Base-by-base conservation (phyloP, 1,139 yeast species). In the Wickerhamiella infanticola region DNA sequence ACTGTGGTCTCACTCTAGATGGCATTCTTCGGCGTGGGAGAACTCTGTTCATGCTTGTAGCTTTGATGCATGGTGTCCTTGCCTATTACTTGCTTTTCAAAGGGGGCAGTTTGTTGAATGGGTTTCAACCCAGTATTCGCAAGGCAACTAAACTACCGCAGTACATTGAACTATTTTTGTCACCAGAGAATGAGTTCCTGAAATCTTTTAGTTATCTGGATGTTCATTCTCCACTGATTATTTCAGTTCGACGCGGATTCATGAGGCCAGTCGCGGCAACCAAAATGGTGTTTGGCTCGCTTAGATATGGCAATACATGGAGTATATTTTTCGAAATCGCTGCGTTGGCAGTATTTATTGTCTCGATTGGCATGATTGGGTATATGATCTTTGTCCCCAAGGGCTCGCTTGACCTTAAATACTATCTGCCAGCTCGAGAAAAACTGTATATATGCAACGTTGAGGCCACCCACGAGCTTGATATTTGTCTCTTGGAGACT, bases 401-500 rank as follows among this genome's bases (percentile, higher is more conserved):
- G 6, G 37, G 40, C 9, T 35, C 37, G 13, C 38, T 45, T 25
- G 35, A 37, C 24, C 18, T 39, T 8, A 37, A 26, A 5, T n/a
- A 24, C 38, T 35, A 35, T 24, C 38, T 35, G 24, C 36, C 31
- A 6, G 38, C 29, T 24, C 25, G 35, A 4, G 45, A 45, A 35
- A 39, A 35, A 8, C 42, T 45, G 27, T 11, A 41, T 5, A 43
- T 42, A 39, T 31, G 35, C 8, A 35, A 42, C 51, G 64, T 83
- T 42, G 53, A 65, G 26, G 68, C 69, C 24, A 77, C 76, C 1
- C 86, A 80, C 57, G 61, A 67, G 27, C 63, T 81, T 44, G 94
- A 84, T 59, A 70, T 82, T 5, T 68, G 81, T 37, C 71, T 71
- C 50, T 65, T 82, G 11, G 65, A 64, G 66, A 42, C 67, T 70